Conservation (phyloP, 2,329 filamentous ascomycete genomes). For the Fusarium sp. region DNA sequence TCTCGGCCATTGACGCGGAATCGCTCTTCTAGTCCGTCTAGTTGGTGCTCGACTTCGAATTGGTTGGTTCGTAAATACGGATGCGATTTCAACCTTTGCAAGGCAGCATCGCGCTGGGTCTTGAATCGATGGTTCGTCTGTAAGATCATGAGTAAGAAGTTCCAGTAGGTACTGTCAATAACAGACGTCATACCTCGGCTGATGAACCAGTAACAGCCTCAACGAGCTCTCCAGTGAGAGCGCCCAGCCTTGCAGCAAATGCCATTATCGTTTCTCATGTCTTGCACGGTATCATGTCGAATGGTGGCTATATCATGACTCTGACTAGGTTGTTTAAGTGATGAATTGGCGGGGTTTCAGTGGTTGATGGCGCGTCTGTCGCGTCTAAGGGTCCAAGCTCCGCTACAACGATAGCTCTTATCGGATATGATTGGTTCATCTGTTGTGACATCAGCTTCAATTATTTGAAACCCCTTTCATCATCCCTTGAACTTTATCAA, state of each 20-base stretch:
- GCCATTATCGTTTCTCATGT: constrained; percentile 68
- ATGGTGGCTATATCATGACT: constrained; percentile 37
- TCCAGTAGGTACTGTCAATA: constrained; percentile 5
- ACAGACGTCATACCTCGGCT: constrained; percentile 58
- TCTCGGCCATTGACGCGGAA: constrained; percentile 86
- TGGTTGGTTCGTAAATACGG: constrained; percentile 77
- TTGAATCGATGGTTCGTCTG: constrained; percentile 56
- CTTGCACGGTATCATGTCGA: constrained; percentile 21
- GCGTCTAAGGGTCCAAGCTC: constrained; percentile 39
- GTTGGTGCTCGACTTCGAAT: constrained; percentile 74
- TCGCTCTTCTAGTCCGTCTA: constrained; percentile 85
- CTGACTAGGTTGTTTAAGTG: neutral
- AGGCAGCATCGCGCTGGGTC: constrained; percentile 60
- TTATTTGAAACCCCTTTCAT: constrained; percentile 40
- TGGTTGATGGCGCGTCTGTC: constrained; percentile 43
- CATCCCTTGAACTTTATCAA: constrained; percentile 13
- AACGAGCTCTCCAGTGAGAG: constrained; percentile 79
- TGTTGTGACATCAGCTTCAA: constrained; percentile 42
- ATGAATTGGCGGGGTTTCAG: constrained; percentile 34
- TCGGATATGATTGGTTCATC: constrained; percentile 37
- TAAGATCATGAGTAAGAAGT: constrained; percentile 22
- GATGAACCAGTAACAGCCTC: constrained; percentile 69
- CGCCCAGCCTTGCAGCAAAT: constrained; percentile 73
- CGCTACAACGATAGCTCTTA: constrained; percentile 17
- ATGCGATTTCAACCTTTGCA: constrained; percentile 66